A percentile compares a stretch with the other conserved stretches of the same genome.
Conservation (phyloP, 176 grass and related monocot species). For the Oryza glaberrima region DNA sequence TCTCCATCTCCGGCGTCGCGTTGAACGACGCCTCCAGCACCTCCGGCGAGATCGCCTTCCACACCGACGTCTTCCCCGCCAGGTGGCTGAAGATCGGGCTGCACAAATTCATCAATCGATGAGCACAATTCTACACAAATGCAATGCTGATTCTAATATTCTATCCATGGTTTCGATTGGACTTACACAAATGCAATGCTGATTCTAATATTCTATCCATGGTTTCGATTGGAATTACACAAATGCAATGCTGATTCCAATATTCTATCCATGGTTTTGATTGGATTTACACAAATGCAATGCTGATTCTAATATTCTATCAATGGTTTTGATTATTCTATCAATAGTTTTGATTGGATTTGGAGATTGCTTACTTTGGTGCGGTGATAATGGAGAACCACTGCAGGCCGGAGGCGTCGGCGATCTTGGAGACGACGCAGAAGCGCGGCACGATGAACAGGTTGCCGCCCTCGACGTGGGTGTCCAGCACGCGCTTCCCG, state of each 20-base stretch:
- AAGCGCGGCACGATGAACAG: constrained; percentile 90
- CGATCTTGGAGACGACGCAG: constrained; percentile 91
- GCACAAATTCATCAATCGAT: background rate
- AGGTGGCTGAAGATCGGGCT: constrained; percentile 84
- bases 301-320: too few species aligned
- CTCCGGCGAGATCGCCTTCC: constrained; percentile 83
- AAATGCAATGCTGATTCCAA: too few species aligned
- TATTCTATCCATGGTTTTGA: too few species aligned
- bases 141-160: too few species aligned
- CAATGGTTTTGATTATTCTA: too few species aligned
- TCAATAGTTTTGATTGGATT: background rate
- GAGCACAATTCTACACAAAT: background rate
- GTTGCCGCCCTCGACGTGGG: constrained; percentile 48
- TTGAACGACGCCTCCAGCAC: constrained; percentile 69
- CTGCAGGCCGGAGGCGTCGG: constrained; percentile 68
- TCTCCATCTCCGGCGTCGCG: constrained; percentile 75
- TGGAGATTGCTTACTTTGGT: constrained; percentile 55
- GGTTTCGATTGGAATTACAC: too few species aligned
- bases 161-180: too few species aligned
- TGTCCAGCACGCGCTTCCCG: constrained; percentile 73
- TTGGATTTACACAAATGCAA: too few species aligned
- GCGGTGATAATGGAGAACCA: constrained; percentile 99
- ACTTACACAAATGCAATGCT: too few species aligned
- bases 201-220: too few species aligned
- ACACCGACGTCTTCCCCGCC: constrained; percentile 80